Evolutionary conservation across 202 grass and related monocot species (phyloP), one percentile per base, ranked within the genome.

Genomic region (Bolboschoenoplectus hybrid): DNA sequence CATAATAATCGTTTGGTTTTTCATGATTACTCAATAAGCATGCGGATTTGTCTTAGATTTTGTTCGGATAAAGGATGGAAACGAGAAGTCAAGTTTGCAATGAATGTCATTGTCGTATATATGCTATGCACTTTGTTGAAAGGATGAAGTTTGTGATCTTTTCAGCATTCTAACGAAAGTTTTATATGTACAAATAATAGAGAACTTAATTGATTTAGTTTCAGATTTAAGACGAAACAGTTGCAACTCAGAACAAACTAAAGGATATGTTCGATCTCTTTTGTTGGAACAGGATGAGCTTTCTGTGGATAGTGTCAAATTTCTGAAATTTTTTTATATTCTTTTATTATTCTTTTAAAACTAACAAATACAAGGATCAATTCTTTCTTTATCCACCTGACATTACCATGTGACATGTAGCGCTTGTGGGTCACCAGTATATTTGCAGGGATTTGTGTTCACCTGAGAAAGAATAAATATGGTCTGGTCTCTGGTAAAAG

Each of bases 1-100:
- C 53, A 80, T 80, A 43, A 60, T 61, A 38, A 43, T 41, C 7
- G 61, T 20, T 80, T 61, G 38, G 51, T 3, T 36, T 61, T 80
- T 80, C 53, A 80, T 80, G 76, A 80, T 80, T 80, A 61, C 76
- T 43, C 53, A 80, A 80, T 80, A 61, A 61, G 76, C 76, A 80
- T 43, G 76, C 76, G 76, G 76, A 80, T 80, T 80, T 80, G 53
- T 80, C 55, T 43, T 80, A 20, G 76, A 80, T 80, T 60, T 80
- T 39, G 76, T 80, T 80, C 36, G 36, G 76, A 80, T 58, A 61
- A 44, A 80, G 6, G 76, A 80, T 79, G 3, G 75, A 61, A 80
- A 80, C 7, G 52, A 80, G 53, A 61, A 80, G 53, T 80, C 76
- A 80, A 80, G 16, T 38, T 61, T 43, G 76, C 76, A 80, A 80